Conservation (phyloP, 169 alveolate genomes). For the Eimeria necatrix region DNA sequence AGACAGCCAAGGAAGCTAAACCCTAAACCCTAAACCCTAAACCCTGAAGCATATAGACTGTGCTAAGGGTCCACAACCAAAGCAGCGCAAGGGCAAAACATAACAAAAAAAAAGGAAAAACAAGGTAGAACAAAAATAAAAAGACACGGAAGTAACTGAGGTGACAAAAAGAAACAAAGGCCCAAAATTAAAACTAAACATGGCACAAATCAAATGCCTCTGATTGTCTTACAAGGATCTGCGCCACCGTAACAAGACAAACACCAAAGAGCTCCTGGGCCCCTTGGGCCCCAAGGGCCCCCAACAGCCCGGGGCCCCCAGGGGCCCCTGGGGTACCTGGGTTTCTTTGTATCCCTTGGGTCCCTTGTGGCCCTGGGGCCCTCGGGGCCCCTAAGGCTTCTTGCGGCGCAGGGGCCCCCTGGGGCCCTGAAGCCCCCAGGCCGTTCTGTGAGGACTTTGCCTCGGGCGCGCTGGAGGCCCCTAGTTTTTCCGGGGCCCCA, state of each 20-base stretch:
- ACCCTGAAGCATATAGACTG: too few relatives aligned
- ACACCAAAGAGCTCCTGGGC: neutral
- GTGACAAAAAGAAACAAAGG: neutral
- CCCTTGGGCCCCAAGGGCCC: neutral
- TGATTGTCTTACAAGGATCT: constrained; percentile 14
- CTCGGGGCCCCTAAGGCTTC: too few relatives aligned
- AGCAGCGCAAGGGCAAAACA: neutral
- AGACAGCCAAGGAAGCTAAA: too few relatives aligned
- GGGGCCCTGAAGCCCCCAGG: too few relatives aligned
- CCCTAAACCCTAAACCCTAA: too few relatives aligned
- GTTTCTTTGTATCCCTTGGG: too few relatives aligned
- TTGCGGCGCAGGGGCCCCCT: too few relatives aligned
- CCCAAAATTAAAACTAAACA: neutral
- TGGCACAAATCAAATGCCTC: neutral
- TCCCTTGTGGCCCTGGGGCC: too few relatives aligned
- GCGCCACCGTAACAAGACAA: constrained; percentile 21
- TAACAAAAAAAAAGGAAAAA: neutral
- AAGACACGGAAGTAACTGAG: neutral
- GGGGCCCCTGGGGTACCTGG: neutral
- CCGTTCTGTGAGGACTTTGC: too few relatives aligned
- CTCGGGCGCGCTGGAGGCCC: too few relatives aligned
- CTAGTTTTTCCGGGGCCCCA: too few relatives aligned
- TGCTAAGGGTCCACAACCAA: too few relatives aligned
- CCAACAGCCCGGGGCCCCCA: neutral
- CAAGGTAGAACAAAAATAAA: neutral